Conservation (phyloP, 495 filamentous ascomycete genomes). For the Penicillium samsonianum region DNA sequence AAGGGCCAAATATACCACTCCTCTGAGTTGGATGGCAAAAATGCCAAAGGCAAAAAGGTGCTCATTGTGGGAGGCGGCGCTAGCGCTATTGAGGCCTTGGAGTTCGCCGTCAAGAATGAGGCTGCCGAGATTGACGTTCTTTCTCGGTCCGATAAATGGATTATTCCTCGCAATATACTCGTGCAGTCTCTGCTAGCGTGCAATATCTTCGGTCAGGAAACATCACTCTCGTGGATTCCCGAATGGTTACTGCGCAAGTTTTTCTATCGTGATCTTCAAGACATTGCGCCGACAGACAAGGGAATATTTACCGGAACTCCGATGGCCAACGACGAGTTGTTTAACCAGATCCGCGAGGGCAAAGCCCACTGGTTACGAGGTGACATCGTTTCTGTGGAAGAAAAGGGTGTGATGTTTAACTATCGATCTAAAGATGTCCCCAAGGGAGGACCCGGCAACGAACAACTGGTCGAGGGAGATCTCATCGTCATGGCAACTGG, state of each 20-base stretch:
- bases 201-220: slow-evolving; percentile 81
- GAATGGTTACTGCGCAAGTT: slow-evolving; percentile 72
- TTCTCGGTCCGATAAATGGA: slow-evolving; percentile 82
- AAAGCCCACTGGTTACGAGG: slow-evolving; percentile 78
- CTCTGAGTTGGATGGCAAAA: slow-evolving; percentile 67
- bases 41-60: slow-evolving; percentile 70
- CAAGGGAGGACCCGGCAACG: slow-evolving; percentile 67
- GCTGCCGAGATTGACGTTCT: slow-evolving; percentile 71
- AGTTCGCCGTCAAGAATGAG: slow-evolving; percentile 69
- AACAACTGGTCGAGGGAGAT: slow-evolving; percentile 65
- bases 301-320: slow-evolving; percentile 79
- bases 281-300: slow-evolving; percentile 63
- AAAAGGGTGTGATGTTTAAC: slow-evolving; percentile 68
- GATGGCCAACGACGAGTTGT: slow-evolving; percentile 82
- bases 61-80: slow-evolving; percentile 79
- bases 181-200: slow-evolving; percentile 71
- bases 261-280: slow-evolving; percentile 83
- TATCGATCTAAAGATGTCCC: slow-evolving; percentile 70
- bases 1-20: slow-evolving; percentile 72
- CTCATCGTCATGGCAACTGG: slow-evolving; percentile 85
- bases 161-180: slow-evolving; percentile 77
- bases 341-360: slow-evolving; percentile 74
- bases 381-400: slow-evolving; percentile 67
- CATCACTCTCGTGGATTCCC: slow-evolving; percentile 71
- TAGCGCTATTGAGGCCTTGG: slow-evolving; percentile 79